These are phyloP conservation scores for Exophiala mesophila DNA, from an alignment of 2,329 filamentous ascomycete genomes.

Conservation along the genomic window DNA sequence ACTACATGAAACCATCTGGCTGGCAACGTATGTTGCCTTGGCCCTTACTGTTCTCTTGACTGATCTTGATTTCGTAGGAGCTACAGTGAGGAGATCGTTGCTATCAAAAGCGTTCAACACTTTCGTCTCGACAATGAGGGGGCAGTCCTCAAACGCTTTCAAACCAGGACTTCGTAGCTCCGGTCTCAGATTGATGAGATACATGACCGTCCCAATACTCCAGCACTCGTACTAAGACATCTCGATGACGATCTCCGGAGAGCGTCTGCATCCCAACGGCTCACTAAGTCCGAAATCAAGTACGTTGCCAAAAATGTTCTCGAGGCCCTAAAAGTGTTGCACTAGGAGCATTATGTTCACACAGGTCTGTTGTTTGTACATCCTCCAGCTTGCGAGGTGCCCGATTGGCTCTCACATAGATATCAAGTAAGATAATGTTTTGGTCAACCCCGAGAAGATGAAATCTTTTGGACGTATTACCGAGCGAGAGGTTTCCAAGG, in stretches of 20 bases:
- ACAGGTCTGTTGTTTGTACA: conserved; percentile 17
- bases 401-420: conserved; percentile 18
- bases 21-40: conserved; percentile 21
- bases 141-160: conserved; percentile 27
- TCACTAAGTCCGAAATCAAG: conserved; percentile 24
- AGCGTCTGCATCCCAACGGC: conserved; percentile 19
- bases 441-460: conserved; percentile 26
- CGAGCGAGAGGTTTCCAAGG: conserved; percentile 29
- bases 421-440: conserved; percentile 26
- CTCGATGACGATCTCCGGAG: conserved; percentile 27
- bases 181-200: not conserved
- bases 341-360: conserved; percentile 23
- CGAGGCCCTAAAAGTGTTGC: conserved; percentile 17
- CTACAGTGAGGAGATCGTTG: not conserved
- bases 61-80: conserved; percentile 1
- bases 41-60: conserved; percentile 15
- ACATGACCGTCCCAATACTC: conserved; percentile 18
- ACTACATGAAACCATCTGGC: not conserved
- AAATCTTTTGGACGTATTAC: conserved; percentile 15
- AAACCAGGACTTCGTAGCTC: conserved; percentile 16
- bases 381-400: not conserved
- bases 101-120: not conserved
- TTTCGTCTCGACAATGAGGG: conserved; percentile 24
- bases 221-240: conserved; percentile 26
- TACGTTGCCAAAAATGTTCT: conserved; percentile 3